Evolutionary conservation across 2,329 filamentous ascomycete species (phyloP).

Genomic region (Fusarium bulbicola): DNA sequence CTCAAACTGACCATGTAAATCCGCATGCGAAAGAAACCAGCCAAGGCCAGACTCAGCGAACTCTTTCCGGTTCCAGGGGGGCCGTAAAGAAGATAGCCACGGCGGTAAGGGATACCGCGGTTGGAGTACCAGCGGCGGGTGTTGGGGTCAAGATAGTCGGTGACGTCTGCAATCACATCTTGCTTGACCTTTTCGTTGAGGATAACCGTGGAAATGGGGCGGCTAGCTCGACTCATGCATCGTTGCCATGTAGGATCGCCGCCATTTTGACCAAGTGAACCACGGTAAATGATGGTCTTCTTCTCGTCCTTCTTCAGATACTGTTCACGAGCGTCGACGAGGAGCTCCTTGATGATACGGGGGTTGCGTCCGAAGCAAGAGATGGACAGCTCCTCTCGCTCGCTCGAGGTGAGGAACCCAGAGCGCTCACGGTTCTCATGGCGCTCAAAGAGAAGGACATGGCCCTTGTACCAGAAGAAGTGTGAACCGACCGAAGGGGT

Average conservation of each 20-base stretch:
- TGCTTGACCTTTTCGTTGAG: conserved; percentile 69
- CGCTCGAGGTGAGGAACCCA: conserved; percentile 53
- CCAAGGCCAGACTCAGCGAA: conserved; percentile 74
- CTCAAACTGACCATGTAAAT: conserved; percentile 78
- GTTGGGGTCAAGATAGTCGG: conserved; percentile 69
- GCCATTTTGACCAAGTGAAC: conserved; percentile 53
- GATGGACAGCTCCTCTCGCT: conserved; percentile 67
- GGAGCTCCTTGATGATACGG: conserved; percentile 67
- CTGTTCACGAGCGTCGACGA: conserved; percentile 64
- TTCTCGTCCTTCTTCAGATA: conserved; percentile 67
- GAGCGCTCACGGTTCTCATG: conserved; percentile 56
- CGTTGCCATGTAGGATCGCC: conserved; percentile 66
- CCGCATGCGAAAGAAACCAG: conserved; percentile 74
- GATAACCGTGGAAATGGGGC: conserved; percentile 73
- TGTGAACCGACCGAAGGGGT: conserved; percentile 74
- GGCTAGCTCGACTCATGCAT: conserved; percentile 67
- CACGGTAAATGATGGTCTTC: conserved; percentile 73
- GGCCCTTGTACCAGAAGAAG: conserved; percentile 72
- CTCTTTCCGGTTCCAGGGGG: conserved; percentile 85
- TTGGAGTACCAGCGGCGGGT: conserved; percentile 83
- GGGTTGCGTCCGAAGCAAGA: conserved; percentile 71
- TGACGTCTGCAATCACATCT: conserved; percentile 67
- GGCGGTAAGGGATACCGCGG: conserved; percentile 84
- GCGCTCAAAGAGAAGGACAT: conserved; percentile 66
- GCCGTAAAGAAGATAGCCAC: conserved; percentile 84